These are phyloP conservation scores for Loxodes magnus DNA, from an alignment of 73 alveolate species.

Conservation along the genomic window DNA sequence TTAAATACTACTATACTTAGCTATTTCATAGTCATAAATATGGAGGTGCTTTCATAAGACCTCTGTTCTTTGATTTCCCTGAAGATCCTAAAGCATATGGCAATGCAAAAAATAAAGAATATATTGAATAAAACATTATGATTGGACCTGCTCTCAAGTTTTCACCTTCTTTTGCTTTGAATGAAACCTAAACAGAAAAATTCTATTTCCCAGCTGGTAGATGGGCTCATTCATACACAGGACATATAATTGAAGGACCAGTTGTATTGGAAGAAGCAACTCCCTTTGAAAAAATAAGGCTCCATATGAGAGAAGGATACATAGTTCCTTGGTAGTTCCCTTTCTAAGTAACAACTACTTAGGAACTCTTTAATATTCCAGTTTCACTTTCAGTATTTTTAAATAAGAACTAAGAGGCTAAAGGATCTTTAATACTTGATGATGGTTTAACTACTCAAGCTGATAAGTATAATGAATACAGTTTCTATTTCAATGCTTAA, in stretches of 20 bases:
- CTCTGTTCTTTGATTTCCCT: slow-evolving; percentile 77
- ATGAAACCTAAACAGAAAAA: no score
- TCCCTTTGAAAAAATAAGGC: not conserved
- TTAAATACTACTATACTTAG: slow-evolving; percentile 56
- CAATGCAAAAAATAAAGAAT: not conserved
- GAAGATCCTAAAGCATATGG: slow-evolving; percentile 16
- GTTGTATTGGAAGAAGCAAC: not conserved
- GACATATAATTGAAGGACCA: not conserved
- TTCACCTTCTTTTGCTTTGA: no score
- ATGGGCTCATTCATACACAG: slow-evolving; percentile 1
- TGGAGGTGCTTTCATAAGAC: slow-evolving; percentile 71
- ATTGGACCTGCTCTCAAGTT: no score
- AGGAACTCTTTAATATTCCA: not conserved
- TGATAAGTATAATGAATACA: no score
- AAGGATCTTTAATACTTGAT: not conserved
- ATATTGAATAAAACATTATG: not conserved
- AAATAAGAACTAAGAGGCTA: not conserved
- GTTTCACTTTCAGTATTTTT: not conserved
- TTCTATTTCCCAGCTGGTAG: no score
- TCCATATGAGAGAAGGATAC: slow-evolving; percentile 11
- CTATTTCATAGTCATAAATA: slow-evolving; percentile 45
- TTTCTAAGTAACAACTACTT: not conserved
- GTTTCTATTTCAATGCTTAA: no score
- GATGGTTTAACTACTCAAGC: slow-evolving; percentile 8
- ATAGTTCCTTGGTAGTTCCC: not conserved